Evolutionary conservation across 257 asterid genomes (phyloP), one percentile per base, ranked within the genome.

Genomic region (Paulownia fortunei): DNA sequence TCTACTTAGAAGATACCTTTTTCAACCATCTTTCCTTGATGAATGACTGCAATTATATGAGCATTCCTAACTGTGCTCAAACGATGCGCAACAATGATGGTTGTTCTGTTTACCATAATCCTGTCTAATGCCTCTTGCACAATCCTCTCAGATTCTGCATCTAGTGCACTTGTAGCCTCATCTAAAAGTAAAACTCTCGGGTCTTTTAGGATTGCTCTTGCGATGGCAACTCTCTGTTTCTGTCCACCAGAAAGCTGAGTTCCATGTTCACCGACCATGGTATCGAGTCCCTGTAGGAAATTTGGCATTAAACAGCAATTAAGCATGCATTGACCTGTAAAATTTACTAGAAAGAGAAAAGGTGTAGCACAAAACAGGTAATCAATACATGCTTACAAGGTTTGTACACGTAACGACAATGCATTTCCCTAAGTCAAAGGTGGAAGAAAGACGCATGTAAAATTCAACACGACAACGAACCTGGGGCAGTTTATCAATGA

Each of bases 131-230:
- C 94, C 78, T 89, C 93, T 69, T 89, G 97, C 58, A 91, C 94
- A 27, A 85, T 61, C 62, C 94, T 79, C 84, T 91, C 94, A 2
- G 97, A 91, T 65, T 89, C 97, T 1, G 89, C 80, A 67, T 91
- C 97, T 1, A 92, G 87, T 1, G 97, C 97, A 80, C 97, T 92
- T 26, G 97, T 90, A 42, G 97, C 97, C 82, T 92, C 92, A 13
- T 92, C 97, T 21, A 92, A 79, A 27, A 92, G 94, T 77, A 92
- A 74, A 67, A 92, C 88, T 37, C 88, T 78, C 0, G 96, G 97
- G 62, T 92, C 85, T 79, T 92, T 92, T 3, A 92, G 81, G 47
- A 92, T 92, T 30, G 97, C 94, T 80, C 97, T 83, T 27, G 97
- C 94, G 46, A 92, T 90, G 51, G 97, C 96, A 10, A 92, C 73